Base-by-base conservation (phyloP, 176 grass and related monocot genomes). In the Avena sativa region DNA sequence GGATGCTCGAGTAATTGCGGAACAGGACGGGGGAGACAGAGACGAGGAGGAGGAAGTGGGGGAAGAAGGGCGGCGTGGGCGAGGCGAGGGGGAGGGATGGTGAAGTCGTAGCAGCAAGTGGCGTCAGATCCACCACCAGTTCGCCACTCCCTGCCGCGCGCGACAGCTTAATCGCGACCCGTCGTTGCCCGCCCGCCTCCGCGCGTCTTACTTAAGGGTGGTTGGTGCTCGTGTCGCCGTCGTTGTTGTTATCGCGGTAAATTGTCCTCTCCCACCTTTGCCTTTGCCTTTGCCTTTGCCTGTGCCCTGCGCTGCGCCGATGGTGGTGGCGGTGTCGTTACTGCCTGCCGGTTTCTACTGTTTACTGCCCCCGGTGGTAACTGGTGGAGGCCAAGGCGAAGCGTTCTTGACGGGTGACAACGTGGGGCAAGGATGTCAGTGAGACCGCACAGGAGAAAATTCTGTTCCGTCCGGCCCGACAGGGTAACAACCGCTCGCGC, bases 121-220 rank as follows among this genome's bases (percentile, higher is more conserved):
- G 80, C 66, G 91, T 91, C 81, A 95, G 93, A 95, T 91, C 86
- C 85, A 87, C 85, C 85, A 67, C 60, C 86, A 87, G 62, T 69
- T 50, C 25, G 64, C 48, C 70, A 73, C 59, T 25, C 32, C 38
- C 78, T 23, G 52, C 81, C 79, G 62, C 71, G 71, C 88, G 52
- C 79, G 79, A 71, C 84, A 79, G 84, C 89, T 69, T 78, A 86
- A 78, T 80, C 44, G 89, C 75, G 80, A 84, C 83, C 76, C 89
- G 81, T 23, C 67, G 81, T 81, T 34, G n/a, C 56, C 4, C 60
- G 26, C 52, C 60, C 11, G 86, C 60, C 71, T 49, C 59, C 81
- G 47, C 63, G 40, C 80, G 75, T 69, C 85, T 81, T 91, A 77
- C 89, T 91, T 85, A 88, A 85, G 77, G 81, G 69, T 70, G 81